Evolutionary conservation across 2,329 filamentous ascomycete genomes (phyloP), one percentile per base, ranked within the genome.

Genomic region (Colletotrichum sp.): DNA sequence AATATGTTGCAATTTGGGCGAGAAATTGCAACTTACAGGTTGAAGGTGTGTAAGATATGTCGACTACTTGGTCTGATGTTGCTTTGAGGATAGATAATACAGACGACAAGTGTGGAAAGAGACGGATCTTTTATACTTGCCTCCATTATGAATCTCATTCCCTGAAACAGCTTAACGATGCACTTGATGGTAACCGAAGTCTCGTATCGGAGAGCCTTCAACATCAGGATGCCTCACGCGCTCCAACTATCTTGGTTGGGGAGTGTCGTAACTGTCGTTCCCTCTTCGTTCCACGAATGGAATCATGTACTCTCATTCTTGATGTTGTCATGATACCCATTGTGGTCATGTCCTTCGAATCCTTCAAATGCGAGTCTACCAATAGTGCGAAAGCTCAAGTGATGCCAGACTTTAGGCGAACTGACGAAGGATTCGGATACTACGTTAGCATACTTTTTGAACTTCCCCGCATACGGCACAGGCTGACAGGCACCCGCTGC

Each of bases 81-180:
- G 44, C n/a, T 13, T 49, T 49, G 44, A 49, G n/a, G 10, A 49
- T 49, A 3, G 10, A 21, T 13, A 49, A 49, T 49, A 4, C 16
- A 49, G 44, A 49, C 0, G 9, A 49, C 10, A 49, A 12, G n/a
- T 4, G 44, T 13, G 44, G 10, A 21, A 49, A 49, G n/a, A 21
- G 44, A 21, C 10, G 6, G 44, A 7, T n/a, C 18, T 49, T 49
- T 49, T 49, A 49, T 49, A 49, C 44, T 49, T 39, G 36, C 36
- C 36, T 39, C 8, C 36, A 18, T 39, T 39, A 4, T 39, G 36
- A 18, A 39, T 39, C 8, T 39, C 15, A 18, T 5, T 39, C 8
- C 1, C 1, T 1, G 36, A 39, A 39, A 18, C 1, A 18, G 18
- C 24, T 28, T 0, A 21, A 28, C 3, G 28, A 18, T 59, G 1